A percentile compares a stretch with the other conserved stretches of the same genome.
These are phyloP conservation scores for Neoboletus brunneissimus DNA, from an alignment of 768 basidiomycete species.

Conservation along the genomic window DNA sequence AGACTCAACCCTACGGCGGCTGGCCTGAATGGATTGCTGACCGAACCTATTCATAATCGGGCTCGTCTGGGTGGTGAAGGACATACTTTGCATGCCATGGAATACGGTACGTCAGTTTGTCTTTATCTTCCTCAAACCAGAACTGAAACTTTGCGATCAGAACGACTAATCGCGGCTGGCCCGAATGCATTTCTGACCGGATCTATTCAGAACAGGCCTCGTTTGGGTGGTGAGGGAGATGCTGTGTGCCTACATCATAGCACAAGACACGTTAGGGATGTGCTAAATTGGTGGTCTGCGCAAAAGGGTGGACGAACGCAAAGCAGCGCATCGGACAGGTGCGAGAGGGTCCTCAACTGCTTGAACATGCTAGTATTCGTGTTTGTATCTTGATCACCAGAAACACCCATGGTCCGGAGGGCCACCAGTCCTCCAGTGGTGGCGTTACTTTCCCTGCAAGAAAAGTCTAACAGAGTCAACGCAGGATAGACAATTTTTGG, in stretches of 20 bases:
- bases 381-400: neutral
- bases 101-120: neutral
- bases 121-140: neutral
- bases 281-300: constrained; percentile 16
- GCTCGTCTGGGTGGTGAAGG: neutral
- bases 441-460: neutral
- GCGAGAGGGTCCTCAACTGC: constrained; percentile 2
- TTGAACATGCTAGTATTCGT: neutral
- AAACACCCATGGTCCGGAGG: constrained; percentile 8
- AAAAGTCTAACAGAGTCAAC: neutral
- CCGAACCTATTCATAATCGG: neutral
- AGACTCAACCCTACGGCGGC: neutral
- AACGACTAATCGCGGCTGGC: neutral
- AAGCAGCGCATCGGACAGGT: neutral
- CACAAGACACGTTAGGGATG: constrained; percentile 1
- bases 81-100: neutral
- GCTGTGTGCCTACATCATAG: too few relatives aligned
- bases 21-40: neutral
- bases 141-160: neutral
- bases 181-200: neutral
- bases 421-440: neutral
- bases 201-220: neutral
- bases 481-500: neutral
- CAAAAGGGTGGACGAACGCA: neutral
- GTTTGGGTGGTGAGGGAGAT: neutral